Percentiles rank a stretch among this genome's conserved stretches.
These are phyloP conservation scores for Candida buenavistaensis DNA, from an alignment of 1,139 yeast genomes.

Conservation along the genomic window DNA sequence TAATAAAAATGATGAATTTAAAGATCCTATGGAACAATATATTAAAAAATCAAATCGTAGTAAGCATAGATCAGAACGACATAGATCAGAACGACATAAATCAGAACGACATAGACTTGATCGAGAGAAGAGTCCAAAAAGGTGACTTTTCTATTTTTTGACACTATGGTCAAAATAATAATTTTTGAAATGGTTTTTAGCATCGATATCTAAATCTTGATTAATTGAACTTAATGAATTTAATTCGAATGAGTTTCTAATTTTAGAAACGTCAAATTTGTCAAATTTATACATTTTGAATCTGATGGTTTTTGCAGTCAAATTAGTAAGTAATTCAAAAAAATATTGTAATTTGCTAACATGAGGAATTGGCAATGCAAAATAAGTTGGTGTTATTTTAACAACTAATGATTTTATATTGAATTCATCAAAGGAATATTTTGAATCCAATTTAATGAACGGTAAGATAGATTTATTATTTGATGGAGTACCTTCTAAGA, in stretches of 20 bases:
- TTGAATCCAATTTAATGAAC: conserved; percentile 25
- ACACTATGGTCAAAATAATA: conserved; percentile 28
- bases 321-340: conserved; percentile 25
- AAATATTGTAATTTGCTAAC: conserved; percentile 21
- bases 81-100: conserved; percentile 6
- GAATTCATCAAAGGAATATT: conserved; percentile 20
- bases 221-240: conserved; percentile 31
- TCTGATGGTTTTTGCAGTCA: conserved; percentile 20
- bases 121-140: conserved; percentile 8
- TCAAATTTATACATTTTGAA: conserved; percentile 26
- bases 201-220: conserved; percentile 24
- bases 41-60: conserved; percentile 7
- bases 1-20: conserved; percentile 15
- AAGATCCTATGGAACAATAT: conserved; percentile 21
- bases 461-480: conserved; percentile 63
- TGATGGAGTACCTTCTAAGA: conserved; percentile 70
- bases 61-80: conserved; percentile 8
- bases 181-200: conserved; percentile 34
- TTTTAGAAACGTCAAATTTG: conserved; percentile 11
- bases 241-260: conserved; percentile 28
- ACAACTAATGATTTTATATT: conserved; percentile 45
- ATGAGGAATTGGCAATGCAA: conserved; percentile 36
- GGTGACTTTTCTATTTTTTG: conserved; percentile 8
- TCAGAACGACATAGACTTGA: too few relatives aligned
- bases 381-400: conserved; percentile 37